Evolutionary conservation across 139 green algal species (phyloP), one percentile per base, ranked within the genome.

Genomic region (Dunaliella primolecta): DNA sequence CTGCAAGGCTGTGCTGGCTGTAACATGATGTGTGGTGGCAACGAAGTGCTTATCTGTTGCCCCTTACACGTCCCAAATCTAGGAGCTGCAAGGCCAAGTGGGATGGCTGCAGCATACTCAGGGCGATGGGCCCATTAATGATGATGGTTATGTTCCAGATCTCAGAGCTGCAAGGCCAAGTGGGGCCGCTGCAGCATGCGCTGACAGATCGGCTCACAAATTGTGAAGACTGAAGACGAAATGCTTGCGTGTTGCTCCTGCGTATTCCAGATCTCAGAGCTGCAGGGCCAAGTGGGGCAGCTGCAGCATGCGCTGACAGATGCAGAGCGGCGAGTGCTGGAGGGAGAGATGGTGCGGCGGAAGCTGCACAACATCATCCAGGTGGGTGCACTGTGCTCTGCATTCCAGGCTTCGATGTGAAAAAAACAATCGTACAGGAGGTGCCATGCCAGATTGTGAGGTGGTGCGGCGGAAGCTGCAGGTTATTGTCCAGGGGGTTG

Each of bases 361-460:
- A 94, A 92, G 86, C 89, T 98, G 81, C 96, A 98, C 90, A 98
- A 98, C 89, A 94, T 92, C 77, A 95, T 98, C 74, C 93, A 95
- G 91, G 91, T 90, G 83, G 0, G 71, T n/a, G 15, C 71, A 21
- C n/a, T n/a, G n/a, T 15, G 56, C 56, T 21, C 56, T n/a, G n/a
- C n/a, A n/a, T n/a, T n/a, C n/a, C n/a, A n/a, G n/a, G n/a, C n/a
- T n/a, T n/a, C n/a, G n/a, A n/a, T n/a, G n/a, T n/a, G n/a, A n/a
- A n/a, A n/a, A n/a, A n/a, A n/a, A n/a, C n/a, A n/a, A n/a, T n/a
- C n/a, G n/a, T n/a, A n/a, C n/a, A n/a, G n/a, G n/a, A n/a, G n/a
- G n/a, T n/a, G n/a, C n/a, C n/a, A n/a, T n/a, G n/a, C n/a, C n/a
- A n/a, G n/a, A n/a, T n/a, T n/a, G n/a, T n/a, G n/a, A n/a, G n/a